A percentile compares a stretch with the other conserved stretches of the same genome.
phyloP scores from a whole-genome alignment of 495 filamentous ascomycete species.

The Penicillium cosmopolitanum region DNA sequence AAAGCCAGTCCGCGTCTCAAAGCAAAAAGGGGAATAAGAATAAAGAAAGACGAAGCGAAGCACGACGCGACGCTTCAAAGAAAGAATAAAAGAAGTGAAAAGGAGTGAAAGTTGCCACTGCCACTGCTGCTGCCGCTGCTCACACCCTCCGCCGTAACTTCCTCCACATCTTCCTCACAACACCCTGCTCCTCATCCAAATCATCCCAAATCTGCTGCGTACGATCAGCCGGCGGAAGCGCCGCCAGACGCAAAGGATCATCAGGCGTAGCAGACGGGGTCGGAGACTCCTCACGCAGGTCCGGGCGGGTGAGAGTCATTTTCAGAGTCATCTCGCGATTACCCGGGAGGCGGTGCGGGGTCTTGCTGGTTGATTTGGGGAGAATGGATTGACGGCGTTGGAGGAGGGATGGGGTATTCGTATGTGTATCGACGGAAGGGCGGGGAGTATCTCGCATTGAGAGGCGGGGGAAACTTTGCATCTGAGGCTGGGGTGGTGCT shows the following conservation, averaged over 20 bases:
- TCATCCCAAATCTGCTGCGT: slow-evolving; percentile 49
- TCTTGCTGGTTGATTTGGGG: slow-evolving; percentile 17
- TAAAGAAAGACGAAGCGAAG: too few species aligned
- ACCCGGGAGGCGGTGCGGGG: slow-evolving; percentile 26
- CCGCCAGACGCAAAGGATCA: slow-evolving; percentile 58
- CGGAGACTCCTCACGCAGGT: neutral
- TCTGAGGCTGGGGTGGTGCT: neutral
- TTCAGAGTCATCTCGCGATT: slow-evolving; percentile 88
- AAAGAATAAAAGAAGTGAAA: too few species aligned
- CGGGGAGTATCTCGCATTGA: slow-evolving; percentile 17
- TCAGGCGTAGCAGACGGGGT: slow-evolving; percentile 31
- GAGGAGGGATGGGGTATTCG: slow-evolving; percentile 7
- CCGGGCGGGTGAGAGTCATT: slow-evolving; percentile 80
- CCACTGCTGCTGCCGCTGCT: too few species aligned
- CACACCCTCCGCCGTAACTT: slow-evolving; percentile 36
- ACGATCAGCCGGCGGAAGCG: slow-evolving; percentile 52
- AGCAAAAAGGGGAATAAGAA: too few species aligned
- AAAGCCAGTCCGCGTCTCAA: too few species aligned
- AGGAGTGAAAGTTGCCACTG: too few species aligned
- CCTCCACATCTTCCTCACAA: slow-evolving; percentile 61
- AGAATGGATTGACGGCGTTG: slow-evolving; percentile 28
- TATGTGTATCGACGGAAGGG: slow-evolving; percentile 16
- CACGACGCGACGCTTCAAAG: too few species aligned
- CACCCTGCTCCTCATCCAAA: slow-evolving; percentile 46
- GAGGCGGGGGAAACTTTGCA: neutral